phyloP scores from a whole-genome alignment of 208 protist species.

The Acanthamoeba triangularis region DNA sequence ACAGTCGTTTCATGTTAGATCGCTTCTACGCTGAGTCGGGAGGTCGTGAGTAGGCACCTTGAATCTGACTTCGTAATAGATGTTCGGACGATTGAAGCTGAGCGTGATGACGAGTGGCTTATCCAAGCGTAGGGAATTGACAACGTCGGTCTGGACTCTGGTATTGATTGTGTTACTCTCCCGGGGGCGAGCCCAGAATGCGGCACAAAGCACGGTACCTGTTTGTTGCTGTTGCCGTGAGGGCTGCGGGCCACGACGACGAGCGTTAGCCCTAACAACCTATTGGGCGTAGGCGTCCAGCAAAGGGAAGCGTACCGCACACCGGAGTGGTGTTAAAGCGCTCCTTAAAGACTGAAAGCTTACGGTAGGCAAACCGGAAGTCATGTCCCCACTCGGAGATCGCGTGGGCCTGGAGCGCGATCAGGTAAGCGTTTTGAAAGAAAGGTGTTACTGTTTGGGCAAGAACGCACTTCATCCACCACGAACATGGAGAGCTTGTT shows the following conservation, averaged over 20 bases:
- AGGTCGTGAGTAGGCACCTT: neutral
- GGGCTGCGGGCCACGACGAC: neutral
- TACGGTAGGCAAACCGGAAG: constrained; percentile 83
- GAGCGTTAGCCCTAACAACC: neutral
- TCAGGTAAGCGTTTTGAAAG: neutral
- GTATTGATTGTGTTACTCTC: neutral
- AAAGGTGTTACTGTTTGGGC: neutral
- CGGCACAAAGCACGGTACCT: neutral
- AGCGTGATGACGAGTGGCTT: constrained; percentile 24
- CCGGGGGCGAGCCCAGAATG: too few species aligned
- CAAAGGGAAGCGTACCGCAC: neutral
- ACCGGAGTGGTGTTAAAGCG: constrained; percentile 18
- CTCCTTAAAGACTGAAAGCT: constrained; percentile 65
- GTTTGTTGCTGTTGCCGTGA: constrained; percentile 46
- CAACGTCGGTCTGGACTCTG: constrained; percentile 53
- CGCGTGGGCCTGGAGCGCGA: constrained; percentile 82
- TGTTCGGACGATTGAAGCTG: constrained; percentile 73
- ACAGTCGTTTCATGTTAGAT: neutral
- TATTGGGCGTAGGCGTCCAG: neutral
- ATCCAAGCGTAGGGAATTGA: neutral
- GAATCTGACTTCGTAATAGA: constrained; percentile 68
- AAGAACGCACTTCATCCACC: constrained; percentile 72
- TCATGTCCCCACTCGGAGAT: constrained; percentile 89
- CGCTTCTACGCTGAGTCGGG: neutral
- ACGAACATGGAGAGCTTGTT: constrained; percentile 72